Evolutionary conservation across 2,329 filamentous ascomycete species (phyloP), one percentile per base, ranked within the genome.

Genomic region (Lachnellula willkommii): DNA sequence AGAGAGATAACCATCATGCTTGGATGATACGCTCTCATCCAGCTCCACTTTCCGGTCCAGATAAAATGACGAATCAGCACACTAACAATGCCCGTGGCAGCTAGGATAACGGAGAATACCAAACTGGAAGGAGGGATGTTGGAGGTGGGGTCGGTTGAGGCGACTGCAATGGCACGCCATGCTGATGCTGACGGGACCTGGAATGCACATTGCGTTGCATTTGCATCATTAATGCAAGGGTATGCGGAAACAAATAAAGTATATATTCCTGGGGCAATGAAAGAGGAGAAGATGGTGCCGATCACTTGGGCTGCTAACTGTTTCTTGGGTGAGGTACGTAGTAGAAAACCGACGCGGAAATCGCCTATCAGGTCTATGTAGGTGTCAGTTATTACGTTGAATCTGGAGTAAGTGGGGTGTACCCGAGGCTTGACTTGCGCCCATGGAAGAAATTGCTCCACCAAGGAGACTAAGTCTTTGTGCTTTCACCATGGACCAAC

Each of bases 211-310:
- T 55, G 54, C 12, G 73, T 72, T 1, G 71, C 72, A 2, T 72
- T 66, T 17, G 71, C 60, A 56, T 79, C 73, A 66, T 82, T 77
- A 62, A 88, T 84, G 67, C 85, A 88, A 1, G 84, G 85, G 68
- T 89, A 88, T 0, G 85, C 85, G 5, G 79, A 77, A 59, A 82
- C 78, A 73, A 88, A 88, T 46, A 88, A 78, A 36, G 87, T 79
- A 66, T 87, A 88, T 62, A 88, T 78, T 9, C 81, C 83, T 1
- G 84, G 84, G 0, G 84, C 82, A 12, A 88, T 72, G 72, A 86
- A 87, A 62, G 87, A 76, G n/a, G 84, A 79, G 48, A 87, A 77
- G 35, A 86, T 68, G 8, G 81, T 81, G 28, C 84, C 84, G 14
- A 85, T 70, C 43, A 76, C 78, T 69, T 88, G 85, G 0, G 84